Evolutionary conservation across 169 alveolate genomes (phyloP).

Genomic region (Cryptosporidium tyzzeri): DNA sequence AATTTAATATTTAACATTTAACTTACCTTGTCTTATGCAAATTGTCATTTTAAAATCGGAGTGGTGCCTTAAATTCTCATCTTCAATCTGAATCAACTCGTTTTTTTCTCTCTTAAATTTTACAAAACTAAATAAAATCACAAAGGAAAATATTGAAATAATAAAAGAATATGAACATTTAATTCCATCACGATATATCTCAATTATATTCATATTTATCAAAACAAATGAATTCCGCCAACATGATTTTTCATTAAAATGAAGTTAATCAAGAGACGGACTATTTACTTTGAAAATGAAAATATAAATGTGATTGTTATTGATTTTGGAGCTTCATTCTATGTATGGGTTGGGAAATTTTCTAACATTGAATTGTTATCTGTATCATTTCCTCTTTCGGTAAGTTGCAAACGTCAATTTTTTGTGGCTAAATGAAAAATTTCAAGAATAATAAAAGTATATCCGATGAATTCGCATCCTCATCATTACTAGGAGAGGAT

Average conservation of each 20-base stretch:
- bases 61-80: not conserved
- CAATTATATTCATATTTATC: constrained; percentile 27
- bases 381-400: not conserved
- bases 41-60: constrained; percentile 49
- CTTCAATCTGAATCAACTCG: not conserved
- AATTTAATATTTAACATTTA: not conserved
- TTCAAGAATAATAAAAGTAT: not conserved
- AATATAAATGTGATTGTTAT: not conserved
- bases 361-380: not conserved
- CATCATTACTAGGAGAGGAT: constrained; percentile 44
- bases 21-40: constrained; percentile 72
- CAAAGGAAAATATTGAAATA: not conserved
- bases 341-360: constrained; percentile 46
- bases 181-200: constrained; percentile 19
- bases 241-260: constrained; percentile 8
- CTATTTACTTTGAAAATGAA: not conserved
- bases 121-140: not conserved
- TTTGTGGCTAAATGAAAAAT: not conserved
- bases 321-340: constrained; percentile 57
- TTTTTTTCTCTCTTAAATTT: not conserved
- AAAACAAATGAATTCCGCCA: constrained; percentile 32
- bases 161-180: constrained; percentile 11
- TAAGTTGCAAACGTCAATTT: constrained; percentile 1
- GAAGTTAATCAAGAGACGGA: constrained; percentile 26
- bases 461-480: constrained; percentile 15